These are phyloP conservation scores for Penicillium frequentans DNA, from an alignment of 2,329 filamentous ascomycete species.

Conservation along the genomic window DNA sequence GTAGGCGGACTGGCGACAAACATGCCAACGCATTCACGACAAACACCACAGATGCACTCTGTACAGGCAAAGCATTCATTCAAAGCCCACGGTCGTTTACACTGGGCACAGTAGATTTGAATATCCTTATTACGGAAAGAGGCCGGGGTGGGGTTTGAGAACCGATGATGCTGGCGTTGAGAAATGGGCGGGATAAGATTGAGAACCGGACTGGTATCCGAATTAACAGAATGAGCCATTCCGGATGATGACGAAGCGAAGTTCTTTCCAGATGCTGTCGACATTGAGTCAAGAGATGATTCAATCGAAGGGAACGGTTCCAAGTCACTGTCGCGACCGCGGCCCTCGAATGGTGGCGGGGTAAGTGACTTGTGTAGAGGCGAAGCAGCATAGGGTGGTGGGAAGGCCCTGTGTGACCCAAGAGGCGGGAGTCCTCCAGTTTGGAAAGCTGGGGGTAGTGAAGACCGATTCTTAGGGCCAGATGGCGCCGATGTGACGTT, in stretches of 20 bases:
- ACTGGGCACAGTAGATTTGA: conserved; percentile 91
- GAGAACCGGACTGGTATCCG: conserved; percentile 59
- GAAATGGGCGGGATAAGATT: conserved; percentile 37
- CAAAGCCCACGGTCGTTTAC: conserved; percentile 72
- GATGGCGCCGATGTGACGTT: conserved; percentile 41
- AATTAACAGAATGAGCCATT: conserved; percentile 69
- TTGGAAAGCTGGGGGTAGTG: conserved; percentile 62
- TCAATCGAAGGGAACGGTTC: conserved; percentile 91
- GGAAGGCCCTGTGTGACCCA: conserved; percentile 46
- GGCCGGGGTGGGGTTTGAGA: conserved; percentile 55
- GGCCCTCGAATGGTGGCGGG: conserved; percentile 68
- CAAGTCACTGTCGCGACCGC: conserved; percentile 54
- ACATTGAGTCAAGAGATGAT: conserved; percentile 63
- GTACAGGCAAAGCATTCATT: conserved; percentile 90
- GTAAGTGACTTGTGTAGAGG: conserved; percentile 88
- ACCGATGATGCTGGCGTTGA: conserved; percentile 41
- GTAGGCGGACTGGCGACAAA: conserved; percentile 45
- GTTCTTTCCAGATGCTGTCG: conserved; percentile 58
- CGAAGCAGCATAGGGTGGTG: conserved; percentile 73
- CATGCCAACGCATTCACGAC: conserved; percentile 72
- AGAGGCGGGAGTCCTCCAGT: conserved; percentile 45
- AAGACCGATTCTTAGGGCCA: conserved; percentile 54
- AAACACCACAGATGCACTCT: conserved; percentile 92
- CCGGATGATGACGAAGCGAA: conserved; percentile 69
- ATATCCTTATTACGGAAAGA: conserved; percentile 53